Base-by-base conservation (phyloP, 2,329 filamentous ascomycete genomes). In the Cryphonectria radicalis region DNA sequence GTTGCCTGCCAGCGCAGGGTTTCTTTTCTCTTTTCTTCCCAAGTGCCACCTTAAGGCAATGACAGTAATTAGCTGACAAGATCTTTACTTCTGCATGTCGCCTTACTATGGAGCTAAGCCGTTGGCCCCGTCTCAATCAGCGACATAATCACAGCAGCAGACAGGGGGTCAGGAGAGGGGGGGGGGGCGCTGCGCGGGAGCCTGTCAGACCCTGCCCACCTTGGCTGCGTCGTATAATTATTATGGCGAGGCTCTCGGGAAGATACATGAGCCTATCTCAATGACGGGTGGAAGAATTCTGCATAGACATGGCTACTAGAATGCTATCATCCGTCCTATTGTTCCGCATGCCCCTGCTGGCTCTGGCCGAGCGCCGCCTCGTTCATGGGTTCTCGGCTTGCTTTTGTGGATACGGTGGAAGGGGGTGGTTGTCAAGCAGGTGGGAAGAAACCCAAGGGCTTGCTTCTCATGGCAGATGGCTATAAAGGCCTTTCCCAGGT, bases 241-340 rank as follows among this genome's bases (percentile, higher is more conserved):
- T 40, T 13, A 19, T 40, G 32, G 59, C 35, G 59, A 67, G 37
- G 13, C 60, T 43, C 40, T 62, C 70, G 66, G 70, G n/a, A 65
- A 68, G 62, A 37, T 50, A 62, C 70, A 71, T 71, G 35, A 53
- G 70, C 59, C 70, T 50, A 43, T 62, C 35, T 40, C 42, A 63
- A 69, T 66, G 50, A 53, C 42, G 50, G 50, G 28, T 63, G 66
- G 70, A 71, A 63, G 68, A 71, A 66, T 66, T 69, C 42, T 69
- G 62, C 22, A 53, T 42, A 42, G 66, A 35, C 25, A 42, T 42
- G 70, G 62, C 32, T 59, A 22, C 40, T 62, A 42, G 40, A 37
- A 66, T 65, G 66, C 35, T 43, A 53, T 57, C 55, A 71, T 46
- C 69, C 66, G 40, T 19, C 35, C 11, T 50, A 32, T 66, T 43